Evolutionary conservation across 345 rosid species (phyloP), one percentile per base, ranked within the genome.

Genomic region (Populus pruinosa): DNA sequence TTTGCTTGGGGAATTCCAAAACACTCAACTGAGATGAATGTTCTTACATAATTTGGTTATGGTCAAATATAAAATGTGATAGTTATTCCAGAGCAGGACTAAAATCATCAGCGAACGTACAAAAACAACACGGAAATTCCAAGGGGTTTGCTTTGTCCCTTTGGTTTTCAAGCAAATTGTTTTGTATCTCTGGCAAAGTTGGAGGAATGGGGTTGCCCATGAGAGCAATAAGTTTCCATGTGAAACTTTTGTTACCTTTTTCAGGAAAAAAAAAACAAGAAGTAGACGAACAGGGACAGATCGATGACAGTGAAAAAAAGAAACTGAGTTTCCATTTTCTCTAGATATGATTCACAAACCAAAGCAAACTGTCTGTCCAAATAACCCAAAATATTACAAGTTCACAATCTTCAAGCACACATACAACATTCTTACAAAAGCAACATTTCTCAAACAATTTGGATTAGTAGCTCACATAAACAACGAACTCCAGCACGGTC

Each of bases 401-500:
- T 31, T 29, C 77, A 39, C 72, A 35, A 41, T 21, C 72, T 9
- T 29, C 50, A 23, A n/a, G 27, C 50, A 23, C 65, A 2, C 56
- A 41, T 17, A 74, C 70, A 29, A 43, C 56, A 63, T 62, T 20
- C 29, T 61, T 18, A 39, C 43, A 14, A 8, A 16, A 16, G 39
- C 38, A 76, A 27, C 25, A 14, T 23, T 8, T 50, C 12, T 23
- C 41, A 31, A 27, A 65, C 36, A 69, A 67, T 17, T 27, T 17
- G 20, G 29, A 14, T 62, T 83, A 81, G 77, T 88, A 89, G 23
- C 91, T 79, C 33, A 93, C 83, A 84, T 87, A 89, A n/a, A 85
- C 87, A 2, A 81, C 82, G 78, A 90, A 83, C 82, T 91, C 79
- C 27, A 93, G 86, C 62, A 93, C 78, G 59, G 96, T 91, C 79